phyloP scores from a whole-genome alignment of 352 stramenopile species.

The Pythium guiyangense region DNA sequence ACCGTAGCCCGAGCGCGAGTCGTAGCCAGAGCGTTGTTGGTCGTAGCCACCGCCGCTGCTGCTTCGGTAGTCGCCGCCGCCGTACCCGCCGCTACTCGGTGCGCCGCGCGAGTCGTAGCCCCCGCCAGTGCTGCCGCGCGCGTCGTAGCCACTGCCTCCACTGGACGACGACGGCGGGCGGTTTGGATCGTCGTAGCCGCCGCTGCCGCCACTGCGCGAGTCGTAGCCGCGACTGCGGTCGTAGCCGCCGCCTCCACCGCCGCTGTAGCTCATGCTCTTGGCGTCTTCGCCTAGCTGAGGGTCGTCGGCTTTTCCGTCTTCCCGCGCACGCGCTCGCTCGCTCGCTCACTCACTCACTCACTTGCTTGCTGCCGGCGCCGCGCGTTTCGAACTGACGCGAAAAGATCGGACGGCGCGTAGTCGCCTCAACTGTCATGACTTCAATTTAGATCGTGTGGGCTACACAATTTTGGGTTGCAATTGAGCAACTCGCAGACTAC shows the following conservation, averaged over 20 bases:
- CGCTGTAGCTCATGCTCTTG: constrained; percentile 41
- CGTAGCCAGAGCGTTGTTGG: constrained; percentile 8
- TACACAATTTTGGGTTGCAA: no score
- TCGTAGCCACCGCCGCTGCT: constrained; percentile 8
- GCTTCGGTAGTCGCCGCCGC: constrained; percentile 2
- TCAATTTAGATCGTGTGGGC: no score
- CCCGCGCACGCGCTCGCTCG: no score
- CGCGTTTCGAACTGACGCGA: no score
- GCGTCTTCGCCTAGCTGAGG: neutral
- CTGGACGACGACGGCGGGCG: neutral
- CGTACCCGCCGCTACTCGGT: constrained; percentile 14
- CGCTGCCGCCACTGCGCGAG: constrained; percentile 14
- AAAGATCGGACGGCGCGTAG: no score
- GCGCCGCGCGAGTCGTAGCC: constrained; percentile 7
- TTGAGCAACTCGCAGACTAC: no score
- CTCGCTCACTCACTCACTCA: neutral
- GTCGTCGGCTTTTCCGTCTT: neutral
- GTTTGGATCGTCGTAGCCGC: constrained; percentile 15
- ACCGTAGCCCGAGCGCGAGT: neutral
- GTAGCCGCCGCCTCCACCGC: constrained; percentile 20
- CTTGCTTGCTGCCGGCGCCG: no score
- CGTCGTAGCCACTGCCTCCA: constrained; percentile 24
- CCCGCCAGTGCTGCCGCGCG: constrained; percentile 4
- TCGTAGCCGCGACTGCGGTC: constrained; percentile 25
- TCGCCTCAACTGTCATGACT: no score